phyloP scores from a whole-genome alignment of 1,284 basidiomycete species.

The Mycosarcoma mackinlayi region DNA sequence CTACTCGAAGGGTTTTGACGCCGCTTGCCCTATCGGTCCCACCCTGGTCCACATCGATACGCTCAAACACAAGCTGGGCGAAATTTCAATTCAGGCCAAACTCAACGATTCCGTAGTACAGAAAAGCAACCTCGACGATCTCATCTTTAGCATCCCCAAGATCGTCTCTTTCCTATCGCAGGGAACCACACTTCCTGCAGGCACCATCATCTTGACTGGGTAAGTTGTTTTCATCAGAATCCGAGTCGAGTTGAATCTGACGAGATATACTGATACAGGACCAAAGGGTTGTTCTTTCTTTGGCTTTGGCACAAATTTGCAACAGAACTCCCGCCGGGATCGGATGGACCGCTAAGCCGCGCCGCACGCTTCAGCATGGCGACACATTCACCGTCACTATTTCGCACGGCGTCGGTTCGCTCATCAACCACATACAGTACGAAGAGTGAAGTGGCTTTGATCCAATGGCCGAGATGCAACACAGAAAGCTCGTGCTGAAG shows the following conservation, averaged over 20 bases:
- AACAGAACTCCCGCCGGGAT: slow-evolving; percentile 69
- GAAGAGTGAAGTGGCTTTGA: slow-evolving; percentile 51
- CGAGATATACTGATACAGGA: too few relatives aligned
- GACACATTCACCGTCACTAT: slow-evolving; percentile 70
- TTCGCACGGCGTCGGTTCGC: slow-evolving; percentile 69
- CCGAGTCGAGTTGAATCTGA: too few relatives aligned
- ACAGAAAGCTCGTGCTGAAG: too few relatives aligned
- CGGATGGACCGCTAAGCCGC: slow-evolving; percentile 67
- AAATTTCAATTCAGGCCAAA: slow-evolving; percentile 64
- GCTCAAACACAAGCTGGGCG: slow-evolving; percentile 48
- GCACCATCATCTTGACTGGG: slow-evolving; percentile 61
- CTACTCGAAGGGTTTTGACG: slow-evolving; percentile 69
- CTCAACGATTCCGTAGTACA: slow-evolving; percentile 69
- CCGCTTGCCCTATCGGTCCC: slow-evolving; percentile 70
- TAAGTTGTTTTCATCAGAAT: too few relatives aligned
- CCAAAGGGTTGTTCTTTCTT: too few relatives aligned
- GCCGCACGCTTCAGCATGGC: slow-evolving; percentile 65
- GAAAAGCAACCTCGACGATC: slow-evolving; percentile 67
- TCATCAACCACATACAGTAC: slow-evolving; percentile 69
- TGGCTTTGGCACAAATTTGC: too few relatives aligned
- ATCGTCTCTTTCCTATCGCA: slow-evolving; percentile 68
- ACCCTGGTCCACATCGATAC: slow-evolving; percentile 63
- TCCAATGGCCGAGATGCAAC: too few relatives aligned
- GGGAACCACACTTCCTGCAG: slow-evolving; percentile 50
- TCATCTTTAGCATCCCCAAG: slow-evolving; percentile 70